phyloP scores from a whole-genome alignment of 352 stramenopile genomes.

The Pythium dissotocum region DNA sequence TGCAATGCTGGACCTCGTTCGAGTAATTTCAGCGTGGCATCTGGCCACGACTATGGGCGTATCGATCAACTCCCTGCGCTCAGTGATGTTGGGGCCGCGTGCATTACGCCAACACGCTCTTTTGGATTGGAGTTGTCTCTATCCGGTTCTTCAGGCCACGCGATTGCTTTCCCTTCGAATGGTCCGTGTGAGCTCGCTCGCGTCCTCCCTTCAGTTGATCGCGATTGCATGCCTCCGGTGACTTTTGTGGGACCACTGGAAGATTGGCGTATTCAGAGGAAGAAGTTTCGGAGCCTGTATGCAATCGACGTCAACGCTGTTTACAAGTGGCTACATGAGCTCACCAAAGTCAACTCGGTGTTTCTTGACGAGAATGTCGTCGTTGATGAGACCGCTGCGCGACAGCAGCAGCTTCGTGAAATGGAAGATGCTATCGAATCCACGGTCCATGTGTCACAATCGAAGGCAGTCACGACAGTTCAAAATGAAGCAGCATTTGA shows the following conservation, averaged over 20 bases:
- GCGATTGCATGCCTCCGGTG: slow-evolving; percentile 1
- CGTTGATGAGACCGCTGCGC: background rate
- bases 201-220: background rate
- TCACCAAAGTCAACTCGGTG: background rate
- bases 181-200: background rate
- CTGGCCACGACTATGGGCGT: slow-evolving; percentile 31
- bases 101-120: slow-evolving; percentile 13
- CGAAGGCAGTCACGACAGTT: background rate
- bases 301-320: background rate
- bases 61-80: slow-evolving; percentile 9
- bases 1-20: slow-evolving; percentile 3
- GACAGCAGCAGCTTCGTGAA: background rate
- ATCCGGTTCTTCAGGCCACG: slow-evolving; percentile 3
- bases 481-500: background rate
- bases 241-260: slow-evolving; percentile 4
- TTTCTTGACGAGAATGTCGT: background rate
- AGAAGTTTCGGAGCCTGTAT: slow-evolving; percentile 3
- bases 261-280: slow-evolving; percentile 6
- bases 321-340: slow-evolving; percentile 2
- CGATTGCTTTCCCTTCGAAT: slow-evolving; percentile 6
- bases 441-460: background rate
- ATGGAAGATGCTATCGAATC: background rate
- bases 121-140: slow-evolving; percentile 12
- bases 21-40: slow-evolving; percentile 26
- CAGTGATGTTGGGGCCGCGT: slow-evolving; percentile 7